Percentiles rank a stretch among this genome's conserved stretches.
Conservation (phyloP, 139 green algal genomes). For the Micromonas commoda region DNA sequence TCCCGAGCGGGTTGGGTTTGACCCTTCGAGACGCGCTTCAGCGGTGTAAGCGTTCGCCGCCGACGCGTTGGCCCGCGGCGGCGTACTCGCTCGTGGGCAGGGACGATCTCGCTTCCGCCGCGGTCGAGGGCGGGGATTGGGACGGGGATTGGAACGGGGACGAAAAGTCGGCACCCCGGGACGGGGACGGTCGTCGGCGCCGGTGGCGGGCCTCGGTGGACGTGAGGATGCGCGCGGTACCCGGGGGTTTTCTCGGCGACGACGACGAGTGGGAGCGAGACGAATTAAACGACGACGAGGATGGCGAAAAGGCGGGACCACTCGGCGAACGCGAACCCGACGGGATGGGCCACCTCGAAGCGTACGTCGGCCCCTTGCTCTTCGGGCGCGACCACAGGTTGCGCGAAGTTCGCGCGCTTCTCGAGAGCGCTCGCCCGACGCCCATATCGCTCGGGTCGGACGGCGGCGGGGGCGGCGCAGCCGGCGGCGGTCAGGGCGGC, state of each 20-base stretch:
- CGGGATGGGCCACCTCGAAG: constrained; percentile 42
- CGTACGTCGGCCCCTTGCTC: constrained; percentile 42
- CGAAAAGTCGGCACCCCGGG: background rate
- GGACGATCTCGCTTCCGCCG: constrained; percentile 82
- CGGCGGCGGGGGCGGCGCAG: constrained; percentile 1
- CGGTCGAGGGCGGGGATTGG: background rate
- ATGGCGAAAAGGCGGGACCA: background rate
- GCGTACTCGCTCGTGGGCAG: constrained; percentile 76
- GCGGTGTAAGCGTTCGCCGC: constrained; percentile 52
- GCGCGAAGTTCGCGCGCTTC: constrained; percentile 40
- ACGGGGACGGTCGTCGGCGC: background rate
- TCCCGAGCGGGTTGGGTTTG: constrained; percentile 67
- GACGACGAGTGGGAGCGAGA: constrained; percentile 8
- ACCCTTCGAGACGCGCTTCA: constrained; percentile 66
- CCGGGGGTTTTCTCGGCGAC: no score
- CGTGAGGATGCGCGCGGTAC: no score
- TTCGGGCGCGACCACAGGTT: constrained; percentile 71
- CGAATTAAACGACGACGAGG: constrained; percentile 7
- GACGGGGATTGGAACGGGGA: constrained; percentile 9
- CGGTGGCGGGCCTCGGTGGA: no score
- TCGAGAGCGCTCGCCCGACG: constrained; percentile 17
- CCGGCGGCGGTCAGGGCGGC: constrained; percentile 5
- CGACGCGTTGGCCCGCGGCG: constrained; percentile 61
- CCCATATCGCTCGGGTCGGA: background rate
- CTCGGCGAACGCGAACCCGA: constrained; percentile 14